phyloP scores from a whole-genome alignment of 1,139 yeast genomes.

The Debaryomycetaceae sp. region DNA sequence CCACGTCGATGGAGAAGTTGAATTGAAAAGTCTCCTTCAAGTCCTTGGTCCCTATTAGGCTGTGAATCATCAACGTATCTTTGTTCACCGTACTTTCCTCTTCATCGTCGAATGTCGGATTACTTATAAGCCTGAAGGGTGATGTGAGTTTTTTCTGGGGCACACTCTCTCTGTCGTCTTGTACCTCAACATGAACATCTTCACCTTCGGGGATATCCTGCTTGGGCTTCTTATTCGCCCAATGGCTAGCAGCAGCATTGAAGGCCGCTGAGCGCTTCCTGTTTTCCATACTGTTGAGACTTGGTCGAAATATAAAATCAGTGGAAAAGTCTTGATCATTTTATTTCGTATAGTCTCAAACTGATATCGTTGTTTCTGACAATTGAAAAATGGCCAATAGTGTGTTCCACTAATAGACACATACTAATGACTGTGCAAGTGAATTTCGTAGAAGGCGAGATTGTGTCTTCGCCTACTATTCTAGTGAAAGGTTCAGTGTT shows the following conservation, averaged over 20 bases:
- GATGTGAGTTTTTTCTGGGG: slow-evolving; percentile 9
- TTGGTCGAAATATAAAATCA: background rate
- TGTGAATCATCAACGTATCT: slow-evolving; percentile 22
- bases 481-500: slow-evolving; percentile 32
- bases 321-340: too few relatives aligned
- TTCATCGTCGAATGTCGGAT: slow-evolving; percentile 18
- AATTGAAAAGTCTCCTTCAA: slow-evolving; percentile 45
- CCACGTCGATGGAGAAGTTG: slow-evolving; percentile 45
- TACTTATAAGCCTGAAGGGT: slow-evolving; percentile 22
- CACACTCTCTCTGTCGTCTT: background rate
- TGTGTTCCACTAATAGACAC: background rate
- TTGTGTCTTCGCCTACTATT: slow-evolving; percentile 41
- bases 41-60: slow-evolving; percentile 28
- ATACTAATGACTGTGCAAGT: slow-evolving; percentile 25
- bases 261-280: slow-evolving; percentile 22
- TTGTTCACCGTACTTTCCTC: slow-evolving; percentile 12
- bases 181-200: background rate
- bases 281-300: background rate
- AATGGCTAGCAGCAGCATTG: slow-evolving; percentile 23
- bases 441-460: slow-evolving; percentile 34
- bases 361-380: too few relatives aligned
- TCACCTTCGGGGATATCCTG: background rate
- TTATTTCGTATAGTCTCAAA: too few relatives aligned
- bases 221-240: slow-evolving; percentile 14
- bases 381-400: background rate